These are phyloP conservation scores for Jatropha curcas DNA, from an alignment of 345 rosid genomes.

Conservation along the genomic window DNA sequence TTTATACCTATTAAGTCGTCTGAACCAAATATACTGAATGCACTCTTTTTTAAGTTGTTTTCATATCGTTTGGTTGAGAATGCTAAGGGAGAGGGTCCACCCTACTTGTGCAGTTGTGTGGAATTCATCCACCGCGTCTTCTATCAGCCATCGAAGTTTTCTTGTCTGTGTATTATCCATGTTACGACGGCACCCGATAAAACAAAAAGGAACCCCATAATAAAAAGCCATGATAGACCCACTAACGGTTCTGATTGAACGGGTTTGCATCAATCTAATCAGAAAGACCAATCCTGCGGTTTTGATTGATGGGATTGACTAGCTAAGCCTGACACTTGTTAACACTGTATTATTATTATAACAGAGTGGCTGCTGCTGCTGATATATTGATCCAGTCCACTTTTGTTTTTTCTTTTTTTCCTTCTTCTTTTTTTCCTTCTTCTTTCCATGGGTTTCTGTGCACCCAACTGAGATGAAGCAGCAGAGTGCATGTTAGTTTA, in stretches of 20 bases:
- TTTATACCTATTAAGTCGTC: too few species aligned
- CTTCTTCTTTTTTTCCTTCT: conserved; percentile 14
- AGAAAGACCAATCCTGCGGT: conserved; percentile 19
- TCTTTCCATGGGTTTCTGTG: conserved; percentile 2
- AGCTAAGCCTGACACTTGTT: background rate
- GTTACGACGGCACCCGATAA: background rate
- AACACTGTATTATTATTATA: conserved; percentile 11
- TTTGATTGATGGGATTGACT: conserved; percentile 32
- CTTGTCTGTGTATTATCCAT: background rate
- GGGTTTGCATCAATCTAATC: background rate
- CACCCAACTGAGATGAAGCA: conserved; percentile 13
- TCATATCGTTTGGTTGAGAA: background rate
- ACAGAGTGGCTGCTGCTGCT: conserved; percentile 15
- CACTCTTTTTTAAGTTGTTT: too few species aligned
- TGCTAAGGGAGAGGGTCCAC: conserved; percentile 4
- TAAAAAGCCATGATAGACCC: conserved; percentile 2
- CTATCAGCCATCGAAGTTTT: background rate
- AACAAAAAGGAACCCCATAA: background rate
- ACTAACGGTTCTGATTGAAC: conserved; percentile 28
- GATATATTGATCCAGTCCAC: conserved; percentile 8
- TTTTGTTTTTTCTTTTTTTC: background rate
- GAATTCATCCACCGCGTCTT: conserved; percentile 12
- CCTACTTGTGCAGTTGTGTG: conserved; percentile 16
- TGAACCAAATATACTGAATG: too few species aligned
- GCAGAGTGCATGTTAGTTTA: conserved; percentile 15